Conservation (phyloP, 495 filamentous ascomycete species). For the Penicillium lividum region DNA sequence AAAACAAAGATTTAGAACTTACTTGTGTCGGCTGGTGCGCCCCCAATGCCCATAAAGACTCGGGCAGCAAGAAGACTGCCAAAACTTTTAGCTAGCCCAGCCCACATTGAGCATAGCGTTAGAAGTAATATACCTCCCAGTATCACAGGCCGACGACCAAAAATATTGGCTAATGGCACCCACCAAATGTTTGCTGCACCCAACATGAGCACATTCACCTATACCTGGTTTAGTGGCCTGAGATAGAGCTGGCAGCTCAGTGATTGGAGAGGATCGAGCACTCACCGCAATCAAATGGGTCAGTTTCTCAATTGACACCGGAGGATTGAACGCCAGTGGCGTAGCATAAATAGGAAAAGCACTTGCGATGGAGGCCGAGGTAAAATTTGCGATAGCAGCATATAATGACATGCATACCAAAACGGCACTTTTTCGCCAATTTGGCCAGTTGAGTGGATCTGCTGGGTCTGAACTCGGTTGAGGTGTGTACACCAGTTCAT, state of each 20-base stretch:
- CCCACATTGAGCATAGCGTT: conserved; percentile 18
- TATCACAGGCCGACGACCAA: conserved; percentile 14
- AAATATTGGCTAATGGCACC: conserved; percentile 21
- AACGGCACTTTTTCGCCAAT: neutral
- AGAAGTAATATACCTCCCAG: conserved; percentile 17
- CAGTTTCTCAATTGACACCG: neutral
- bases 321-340: neutral
- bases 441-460: neutral
- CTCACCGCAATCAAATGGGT: neutral
- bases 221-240: neutral
- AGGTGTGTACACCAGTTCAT: neutral
- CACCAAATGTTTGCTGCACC: conserved; percentile 17
- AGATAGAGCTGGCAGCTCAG: neutral
- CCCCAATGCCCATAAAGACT: conserved; percentile 20
- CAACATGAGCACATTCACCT: neutral
- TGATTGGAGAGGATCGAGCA: too few relatives aligned
- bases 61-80: conserved; percentile 18
- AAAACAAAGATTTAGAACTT: neutral
- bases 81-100: conserved; percentile 15
- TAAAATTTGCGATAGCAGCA: neutral
- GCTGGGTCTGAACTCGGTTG: neutral
- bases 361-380: neutral
- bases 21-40: conserved; percentile 21
- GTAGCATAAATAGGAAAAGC: neutral
- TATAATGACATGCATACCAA: neutral